Percentiles rank a stretch among this genome's conserved stretches.
Evolutionary conservation across 495 filamentous ascomycete genomes (phyloP).

Genomic region (Aspergillus panamensis): DNA sequence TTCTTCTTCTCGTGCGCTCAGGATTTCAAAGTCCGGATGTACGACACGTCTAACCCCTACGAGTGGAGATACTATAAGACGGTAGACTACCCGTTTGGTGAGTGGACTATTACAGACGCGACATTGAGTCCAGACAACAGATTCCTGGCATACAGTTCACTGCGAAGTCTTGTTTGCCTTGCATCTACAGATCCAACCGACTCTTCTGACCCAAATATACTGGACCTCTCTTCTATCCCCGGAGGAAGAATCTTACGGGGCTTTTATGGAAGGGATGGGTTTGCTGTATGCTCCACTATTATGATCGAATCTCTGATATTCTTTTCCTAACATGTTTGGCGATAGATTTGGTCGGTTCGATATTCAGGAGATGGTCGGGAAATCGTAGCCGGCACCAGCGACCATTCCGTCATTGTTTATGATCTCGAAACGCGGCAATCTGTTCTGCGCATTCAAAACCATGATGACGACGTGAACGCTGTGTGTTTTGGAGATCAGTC

Average conservation of each 20-base stretch:
- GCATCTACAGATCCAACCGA: conserved; percentile 83
- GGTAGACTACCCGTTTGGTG: conserved; percentile 75
- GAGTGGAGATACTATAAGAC: conserved; percentile 96
- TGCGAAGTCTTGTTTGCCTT: conserved; percentile 75
- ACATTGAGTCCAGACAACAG: conserved; percentile 87
- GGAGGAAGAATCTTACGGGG: conserved; percentile 34
- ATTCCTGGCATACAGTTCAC: conserved; percentile 84
- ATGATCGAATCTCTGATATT: conserved; percentile 8
- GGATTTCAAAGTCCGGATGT: conserved; percentile 93
- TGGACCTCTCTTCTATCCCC: conserved; percentile 63
- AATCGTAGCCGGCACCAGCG: conserved; percentile 82
- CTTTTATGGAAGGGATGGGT: conserved; percentile 44
- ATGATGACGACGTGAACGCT: conserved; percentile 89
- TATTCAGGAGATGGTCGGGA: conserved; percentile 92
- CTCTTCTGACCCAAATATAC: conserved; percentile 65
- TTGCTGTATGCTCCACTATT: conserved; percentile 41
- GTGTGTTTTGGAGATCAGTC: conserved; percentile 89
- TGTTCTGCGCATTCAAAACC: conserved; percentile 71
- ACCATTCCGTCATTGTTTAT: conserved; percentile 81
- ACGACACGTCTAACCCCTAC: conserved; percentile 94
- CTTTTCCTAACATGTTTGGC: conserved; percentile 22
- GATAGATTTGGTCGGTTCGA: conserved; percentile 81
- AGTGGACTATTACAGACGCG: conserved; percentile 96
- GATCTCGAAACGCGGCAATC: conserved; percentile 77
- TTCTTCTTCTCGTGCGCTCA: conserved; percentile 96